Base-by-base conservation (phyloP, 306 rosid species). In the Pterocarpus macrocarpus region DNA sequence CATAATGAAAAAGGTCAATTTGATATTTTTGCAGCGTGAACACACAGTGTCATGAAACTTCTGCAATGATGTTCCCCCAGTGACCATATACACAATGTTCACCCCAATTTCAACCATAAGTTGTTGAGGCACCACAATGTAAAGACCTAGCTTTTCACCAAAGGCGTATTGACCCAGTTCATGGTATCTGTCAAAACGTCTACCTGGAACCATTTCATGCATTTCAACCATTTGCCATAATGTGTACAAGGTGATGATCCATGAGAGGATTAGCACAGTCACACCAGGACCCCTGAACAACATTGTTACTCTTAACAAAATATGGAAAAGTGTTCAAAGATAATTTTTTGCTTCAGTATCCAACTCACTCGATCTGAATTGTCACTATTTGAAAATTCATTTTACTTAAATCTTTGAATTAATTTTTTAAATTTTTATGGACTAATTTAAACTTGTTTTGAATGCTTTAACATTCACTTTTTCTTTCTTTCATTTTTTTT, bases 181-280 rank as follows among this genome's bases (percentile, higher is more conserved):
- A 14, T 50, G 57, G 57, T 50, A 50, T 13, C 57, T 50, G 12
- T 91, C 90, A 16, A 89, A 91, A 41, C 93, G 69, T 45, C 68
- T 89, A 57, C 93, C 90, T 0, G 92, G 95, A 28, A 89, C 90
- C 90, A 86, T 91, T 41, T 91, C 94, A 50, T 89, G 94, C 92
- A 90, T 90, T 72, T 89, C 86, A 58, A 89, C 90, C 92, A 90
- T 90, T 84, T 90, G 90, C 90, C 91, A 91, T 1, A 89, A 66
- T 2, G 90, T 91, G 89, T 81, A 89, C 1, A 89, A 64, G 2
- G 92, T 44, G 95, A 91, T 50, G 57, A 50, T 15, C 57, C 57
- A 50, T 50, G 57, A 50, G 0, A 91, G 38, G 7, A 91, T 61
- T 11, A 91, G 57, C 33, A 86, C 50, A 32, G 69, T 80, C 28